phyloP scores from a whole-genome alignment of 2,329 filamentous ascomycete genomes.

The Tetracladium maxilliforme region DNA sequence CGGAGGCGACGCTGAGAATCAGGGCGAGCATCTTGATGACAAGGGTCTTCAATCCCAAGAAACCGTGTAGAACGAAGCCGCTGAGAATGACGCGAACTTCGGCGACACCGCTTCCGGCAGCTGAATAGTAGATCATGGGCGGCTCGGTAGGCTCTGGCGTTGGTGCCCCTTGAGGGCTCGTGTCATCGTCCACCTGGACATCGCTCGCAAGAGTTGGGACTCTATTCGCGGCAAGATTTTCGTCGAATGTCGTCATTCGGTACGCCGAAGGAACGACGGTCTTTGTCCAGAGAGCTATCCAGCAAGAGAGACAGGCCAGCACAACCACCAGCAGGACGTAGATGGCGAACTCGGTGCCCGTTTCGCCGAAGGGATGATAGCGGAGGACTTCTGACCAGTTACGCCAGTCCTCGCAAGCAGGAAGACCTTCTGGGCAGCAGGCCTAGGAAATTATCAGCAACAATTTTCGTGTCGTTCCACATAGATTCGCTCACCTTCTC shows the following conservation, averaged over 20 bases:
- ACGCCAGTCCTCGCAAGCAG: conserved; percentile 43
- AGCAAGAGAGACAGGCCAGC: conserved; percentile 58
- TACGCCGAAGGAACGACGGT: conserved; percentile 85
- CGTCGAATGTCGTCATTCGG: conserved; percentile 76
- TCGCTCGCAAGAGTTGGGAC: conserved; percentile 22
- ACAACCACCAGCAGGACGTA: conserved; percentile 60
- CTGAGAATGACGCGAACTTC: conserved; percentile 97
- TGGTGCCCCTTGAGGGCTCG: conserved; percentile 17
- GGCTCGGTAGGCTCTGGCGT: conserved; percentile 21
- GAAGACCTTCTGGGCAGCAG: too few relatives aligned
- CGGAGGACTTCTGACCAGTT: conserved; percentile 31
- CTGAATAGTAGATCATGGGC: conserved; percentile 89
- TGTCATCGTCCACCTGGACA: conserved; percentile 22
- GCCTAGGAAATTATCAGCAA: too few relatives aligned
- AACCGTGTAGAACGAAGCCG: conserved; percentile 92
- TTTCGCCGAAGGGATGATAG: conserved; percentile 25
- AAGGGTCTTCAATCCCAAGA: conserved; percentile 77
- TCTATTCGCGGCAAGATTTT: conserved; percentile 61
- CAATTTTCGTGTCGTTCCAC: too few relatives aligned
- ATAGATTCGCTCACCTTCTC: conserved; percentile 54
- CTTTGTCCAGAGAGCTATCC: conserved; percentile 78
- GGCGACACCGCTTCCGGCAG: conserved; percentile 88
- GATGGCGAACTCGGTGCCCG: conserved; percentile 62
- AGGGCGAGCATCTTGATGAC: conserved; percentile 73
- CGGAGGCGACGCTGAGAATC: conserved; percentile 80